Evolutionary conservation across 768 basidiomycete genomes (phyloP).

Genomic region (Suillus subluteus): DNA sequence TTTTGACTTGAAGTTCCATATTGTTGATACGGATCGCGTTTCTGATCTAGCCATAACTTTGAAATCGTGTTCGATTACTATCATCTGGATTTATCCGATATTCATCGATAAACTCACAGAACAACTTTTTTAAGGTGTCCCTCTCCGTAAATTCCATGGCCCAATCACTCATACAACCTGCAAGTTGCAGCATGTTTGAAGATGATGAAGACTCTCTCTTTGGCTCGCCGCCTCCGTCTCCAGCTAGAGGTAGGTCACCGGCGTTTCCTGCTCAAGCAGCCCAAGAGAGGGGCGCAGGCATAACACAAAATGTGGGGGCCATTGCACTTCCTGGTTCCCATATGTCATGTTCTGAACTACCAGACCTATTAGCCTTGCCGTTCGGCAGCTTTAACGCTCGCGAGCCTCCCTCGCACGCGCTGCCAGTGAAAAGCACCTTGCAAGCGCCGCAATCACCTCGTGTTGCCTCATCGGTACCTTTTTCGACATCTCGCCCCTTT

Average conservation of each 20-base stretch:
- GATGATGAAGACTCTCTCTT: conserved; percentile 77
- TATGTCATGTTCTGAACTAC: conserved; percentile 79
- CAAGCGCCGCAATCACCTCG: conserved; percentile 2
- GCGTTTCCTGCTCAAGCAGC: conserved; percentile 51
- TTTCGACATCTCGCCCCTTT: conserved; percentile 13
- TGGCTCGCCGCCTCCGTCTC: conserved; percentile 76
- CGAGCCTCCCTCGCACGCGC: conserved; percentile 33
- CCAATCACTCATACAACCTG: conserved; percentile 20
- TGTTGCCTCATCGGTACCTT: conserved; percentile 9
- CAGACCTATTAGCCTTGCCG: conserved; percentile 76
- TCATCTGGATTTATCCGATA: not conserved
- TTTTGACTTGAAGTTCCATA: too few relatives aligned
- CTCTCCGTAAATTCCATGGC: conserved; percentile 17
- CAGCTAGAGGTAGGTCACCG: conserved; percentile 76
- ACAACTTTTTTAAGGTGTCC: conserved; percentile 15
- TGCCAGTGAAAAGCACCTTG: conserved; percentile 1
- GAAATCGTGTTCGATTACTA: not conserved
- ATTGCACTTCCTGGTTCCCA: conserved; percentile 98
- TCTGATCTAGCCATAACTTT: not conserved
- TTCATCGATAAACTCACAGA: not conserved
- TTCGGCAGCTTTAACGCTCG: conserved; percentile 43
- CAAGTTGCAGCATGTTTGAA: conserved; percentile 23
- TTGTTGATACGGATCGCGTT: not conserved
- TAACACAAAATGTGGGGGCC: conserved; percentile 91
- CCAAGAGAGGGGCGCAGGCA: conserved; percentile 20